Conservation (phyloP, 2,329 filamentous ascomycete species). For the Fusarium buharicum region DNA sequence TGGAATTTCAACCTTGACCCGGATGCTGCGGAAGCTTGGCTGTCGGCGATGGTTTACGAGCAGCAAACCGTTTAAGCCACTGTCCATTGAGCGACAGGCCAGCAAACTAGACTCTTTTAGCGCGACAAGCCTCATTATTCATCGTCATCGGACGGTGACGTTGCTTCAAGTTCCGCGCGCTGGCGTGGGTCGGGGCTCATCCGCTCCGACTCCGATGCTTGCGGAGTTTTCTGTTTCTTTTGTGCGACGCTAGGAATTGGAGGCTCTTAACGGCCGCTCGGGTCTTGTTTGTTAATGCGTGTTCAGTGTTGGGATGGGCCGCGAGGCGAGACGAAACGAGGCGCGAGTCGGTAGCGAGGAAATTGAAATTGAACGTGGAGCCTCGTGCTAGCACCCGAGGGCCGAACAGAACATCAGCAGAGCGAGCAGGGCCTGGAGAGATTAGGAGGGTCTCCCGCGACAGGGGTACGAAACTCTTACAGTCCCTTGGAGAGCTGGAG, state of each 20-base stretch:
- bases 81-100: conserved; percentile 16
- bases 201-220: conserved; percentile 30
- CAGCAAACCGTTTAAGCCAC: conserved; percentile 24
- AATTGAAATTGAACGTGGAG: conserved; percentile 29
- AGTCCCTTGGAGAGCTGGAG: conserved; percentile 15
- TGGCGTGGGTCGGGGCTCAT: conserved; percentile 21
- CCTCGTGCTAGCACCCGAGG: conserved; percentile 16
- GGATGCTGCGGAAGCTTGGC: conserved; percentile 36
- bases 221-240: conserved; percentile 13
- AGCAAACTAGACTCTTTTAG: conserved; percentile 15
- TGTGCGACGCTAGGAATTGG: conserved; percentile 4
- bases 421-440: conserved; percentile 33
- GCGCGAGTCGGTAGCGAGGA: conserved; percentile 24
- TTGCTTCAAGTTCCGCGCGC: conserved; percentile 14
- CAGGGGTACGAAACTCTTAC: conserved; percentile 41
- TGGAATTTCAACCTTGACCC: conserved; percentile 13
- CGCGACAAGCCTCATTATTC: conserved; percentile 32
- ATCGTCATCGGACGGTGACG: conserved; percentile 36
- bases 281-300: conserved; percentile 21
- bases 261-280: conserved; percentile 27
- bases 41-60: conserved; percentile 15
- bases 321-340: conserved; percentile 13
- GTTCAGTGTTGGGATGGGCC: neutral
- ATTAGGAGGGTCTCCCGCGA: conserved; percentile 39
- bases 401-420: conserved; percentile 20